Percentiles rank a stretch among this genome's conserved stretches.
phyloP scores from a whole-genome alignment of 306 rosid genomes.

The Macrotyloma uniflorum region DNA sequence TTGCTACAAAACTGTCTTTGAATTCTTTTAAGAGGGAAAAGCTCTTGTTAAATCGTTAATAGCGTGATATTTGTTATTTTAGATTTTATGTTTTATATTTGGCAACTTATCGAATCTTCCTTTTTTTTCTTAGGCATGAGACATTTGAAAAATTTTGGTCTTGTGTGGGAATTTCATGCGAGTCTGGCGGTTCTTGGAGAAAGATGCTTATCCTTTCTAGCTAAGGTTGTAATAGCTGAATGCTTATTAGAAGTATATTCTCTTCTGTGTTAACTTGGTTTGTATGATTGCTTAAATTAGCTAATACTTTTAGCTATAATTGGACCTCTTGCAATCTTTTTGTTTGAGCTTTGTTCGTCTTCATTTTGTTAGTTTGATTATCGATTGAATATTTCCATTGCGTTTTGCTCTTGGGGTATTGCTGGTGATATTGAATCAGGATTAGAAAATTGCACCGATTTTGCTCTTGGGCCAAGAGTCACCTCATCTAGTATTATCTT shows the following conservation, averaged over 20 bases:
- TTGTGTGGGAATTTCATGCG: slow-evolving; percentile 37
- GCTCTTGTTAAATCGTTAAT: not conserved
- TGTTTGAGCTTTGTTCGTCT: slow-evolving; percentile 30
- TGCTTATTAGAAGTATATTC: slow-evolving; percentile 48
- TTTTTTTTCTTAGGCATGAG: slow-evolving; percentile 58
- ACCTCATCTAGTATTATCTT: no score
- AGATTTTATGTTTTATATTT: not conserved
- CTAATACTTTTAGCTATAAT: slow-evolving; percentile 63
- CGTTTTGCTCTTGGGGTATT: not conserved
- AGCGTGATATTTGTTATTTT: not conserved
- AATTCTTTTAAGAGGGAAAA: slow-evolving; percentile 1
- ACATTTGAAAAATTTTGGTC: slow-evolving; percentile 38
- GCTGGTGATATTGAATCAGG: no score
- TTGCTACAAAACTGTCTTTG: not conserved
- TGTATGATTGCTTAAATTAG: slow-evolving; percentile 57
- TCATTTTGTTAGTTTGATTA: slow-evolving; percentile 34
- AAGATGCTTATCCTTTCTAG: slow-evolving; percentile 45
- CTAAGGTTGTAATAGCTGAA: slow-evolving; percentile 61
- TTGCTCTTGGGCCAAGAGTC: no score
- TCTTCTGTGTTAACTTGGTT: slow-evolving; percentile 44
- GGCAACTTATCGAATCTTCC: slow-evolving; percentile 23
- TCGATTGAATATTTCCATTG: slow-evolving; percentile 18
- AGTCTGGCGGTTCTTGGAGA: slow-evolving; percentile 46
- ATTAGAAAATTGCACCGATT: no score
- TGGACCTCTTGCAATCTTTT: slow-evolving; percentile 34